These are phyloP conservation scores for Xylaria sp. DNA, from an alignment of 2,329 filamentous ascomycete species.

Conservation along the genomic window DNA sequence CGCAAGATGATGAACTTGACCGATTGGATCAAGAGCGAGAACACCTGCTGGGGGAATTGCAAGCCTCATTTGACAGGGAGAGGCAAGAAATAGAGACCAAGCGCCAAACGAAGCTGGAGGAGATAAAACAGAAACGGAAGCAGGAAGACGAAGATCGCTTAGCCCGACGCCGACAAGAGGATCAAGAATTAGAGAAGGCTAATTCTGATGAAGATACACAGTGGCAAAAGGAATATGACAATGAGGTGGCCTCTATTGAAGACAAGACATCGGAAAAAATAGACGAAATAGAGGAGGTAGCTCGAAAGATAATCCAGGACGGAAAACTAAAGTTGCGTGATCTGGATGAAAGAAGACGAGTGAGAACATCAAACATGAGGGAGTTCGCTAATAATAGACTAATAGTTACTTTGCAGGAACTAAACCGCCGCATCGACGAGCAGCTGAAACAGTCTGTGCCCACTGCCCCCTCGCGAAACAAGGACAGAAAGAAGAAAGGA, in stretches of 20 bases:
- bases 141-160: constrained; percentile 56
- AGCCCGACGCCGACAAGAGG: constrained; percentile 51
- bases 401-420: constrained; percentile 48
- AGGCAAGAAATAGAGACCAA: constrained; percentile 46
- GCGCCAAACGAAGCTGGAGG: constrained; percentile 48
- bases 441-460: constrained; percentile 47
- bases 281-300: constrained; percentile 50
- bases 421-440: constrained; percentile 57
- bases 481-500: constrained; percentile 24
- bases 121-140: constrained; percentile 51
- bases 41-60: constrained; percentile 48
- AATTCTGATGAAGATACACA: constrained; percentile 49
- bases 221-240: constrained; percentile 46
- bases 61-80: constrained; percentile 49
- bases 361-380: constrained; percentile 35
- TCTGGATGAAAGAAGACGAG: constrained; percentile 51
- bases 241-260: constrained; percentile 48
- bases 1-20: constrained; percentile 53
- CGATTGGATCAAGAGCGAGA: constrained; percentile 54
- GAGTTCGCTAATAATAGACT: not conserved
- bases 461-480: constrained; percentile 19
- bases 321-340: constrained; percentile 49
- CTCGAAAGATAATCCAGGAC: constrained; percentile 46
- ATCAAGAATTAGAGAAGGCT: constrained; percentile 49
- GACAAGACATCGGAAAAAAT: constrained; percentile 52